Evolutionary conservation across 208 protist species (phyloP), one percentile per base, ranked within the genome.

Genomic region (Angomonas ambiguus): DNA sequence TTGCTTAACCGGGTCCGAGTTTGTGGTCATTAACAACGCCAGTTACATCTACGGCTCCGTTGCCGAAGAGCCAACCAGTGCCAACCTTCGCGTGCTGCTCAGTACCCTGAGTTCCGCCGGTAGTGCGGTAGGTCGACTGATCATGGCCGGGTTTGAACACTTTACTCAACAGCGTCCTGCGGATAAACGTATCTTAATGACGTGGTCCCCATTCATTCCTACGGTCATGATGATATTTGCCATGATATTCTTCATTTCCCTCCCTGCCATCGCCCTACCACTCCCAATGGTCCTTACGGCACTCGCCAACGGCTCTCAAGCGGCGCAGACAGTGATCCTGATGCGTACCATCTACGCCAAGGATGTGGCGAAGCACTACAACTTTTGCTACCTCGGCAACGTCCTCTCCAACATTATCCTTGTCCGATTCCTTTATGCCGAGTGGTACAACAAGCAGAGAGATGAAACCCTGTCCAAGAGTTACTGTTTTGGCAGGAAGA

Each of bases 321-420:
- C 80, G 0, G 77, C 70, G 16, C 64, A 51, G 1, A 65, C 55
- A 5, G 48, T 87, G 18, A 70, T 92, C 45, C 77, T 88, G 45
- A 60, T 79, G 35, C 86, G 86, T 35, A 84, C 80, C 48, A 82
- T 89, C 49, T 92, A 79, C 76, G 77, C 76, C 22, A 80, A 82
- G 62, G 82, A 88, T 60, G 48, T 74, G 2, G 86, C 75, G 30
- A 87, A 87, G 80, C 82, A 87, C 71, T 92, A 88, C 70, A 76
- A 88, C 71, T 82, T 86, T 60, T 79, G 68, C 60, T 80, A 78
- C 34, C 61, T 76, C 1, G 67, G 76, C 16, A 62, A 51, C 3
- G 73, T 87, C 53, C 1, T 69, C 13, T 61, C 78, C 18, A 69
- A 71, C 8, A 57, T 91, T 24, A 55, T 85, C 25, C 72, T 83